Percentiles rank a stretch among this genome's conserved stretches.
Evolutionary conservation across 768 basidiomycete genomes (phyloP).

Genomic region (Boletus subcaerulescens): DNA sequence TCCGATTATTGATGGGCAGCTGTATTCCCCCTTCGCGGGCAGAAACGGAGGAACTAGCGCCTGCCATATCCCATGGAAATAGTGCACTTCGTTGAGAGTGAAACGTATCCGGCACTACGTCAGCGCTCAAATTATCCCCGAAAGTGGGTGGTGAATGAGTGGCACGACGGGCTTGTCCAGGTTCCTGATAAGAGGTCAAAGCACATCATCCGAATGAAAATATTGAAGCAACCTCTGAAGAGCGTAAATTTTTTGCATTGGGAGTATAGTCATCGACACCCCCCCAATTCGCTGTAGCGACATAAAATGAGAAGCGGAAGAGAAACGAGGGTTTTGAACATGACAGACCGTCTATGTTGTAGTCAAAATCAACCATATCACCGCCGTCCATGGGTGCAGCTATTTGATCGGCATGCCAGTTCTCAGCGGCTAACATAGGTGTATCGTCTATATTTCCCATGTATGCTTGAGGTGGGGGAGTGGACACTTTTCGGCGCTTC

Average conservation of each 20-base stretch:
- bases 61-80: conserved; percentile 85
- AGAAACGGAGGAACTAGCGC: conserved; percentile 53
- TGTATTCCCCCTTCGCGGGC: conserved; percentile 36
- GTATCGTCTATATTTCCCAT: neutral
- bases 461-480: neutral
- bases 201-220: neutral
- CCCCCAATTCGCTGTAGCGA: conserved; percentile 23
- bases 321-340: neutral
- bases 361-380: conserved; percentile 23
- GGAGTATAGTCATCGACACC: conserved; percentile 14
- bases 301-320: conserved; percentile 1
- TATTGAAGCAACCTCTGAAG: conserved; percentile 58
- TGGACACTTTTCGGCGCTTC: conserved; percentile 47
- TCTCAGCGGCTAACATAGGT: neutral
- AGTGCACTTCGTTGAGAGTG: conserved; percentile 66
- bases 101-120: conserved; percentile 37
- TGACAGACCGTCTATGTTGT: conserved; percentile 23
- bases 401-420: conserved; percentile 14
- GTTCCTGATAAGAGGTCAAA: conserved; percentile 53
- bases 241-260: conserved; percentile 34
- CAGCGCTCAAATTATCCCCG: conserved; percentile 49
- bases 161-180: conserved; percentile 76
- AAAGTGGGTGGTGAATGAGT: conserved; percentile 55
- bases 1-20: conserved; percentile 39
- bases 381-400: conserved; percentile 6